Conservation (phyloP, 2,329 filamentous ascomycete species). For the Claviceps lovelessii region DNA sequence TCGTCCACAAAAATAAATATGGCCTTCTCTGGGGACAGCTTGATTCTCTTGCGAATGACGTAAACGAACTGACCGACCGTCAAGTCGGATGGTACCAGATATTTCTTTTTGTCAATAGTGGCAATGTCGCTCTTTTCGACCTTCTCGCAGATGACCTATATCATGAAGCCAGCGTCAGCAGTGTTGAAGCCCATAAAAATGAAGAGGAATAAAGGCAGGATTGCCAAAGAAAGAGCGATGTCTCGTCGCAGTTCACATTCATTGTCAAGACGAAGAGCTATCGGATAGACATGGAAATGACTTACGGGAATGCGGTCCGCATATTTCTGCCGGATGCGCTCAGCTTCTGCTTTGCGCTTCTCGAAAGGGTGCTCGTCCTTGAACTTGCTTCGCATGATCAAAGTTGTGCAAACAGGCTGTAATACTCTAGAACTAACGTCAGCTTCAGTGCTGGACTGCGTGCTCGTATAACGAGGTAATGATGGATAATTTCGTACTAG, state of each 20-base stretch:
- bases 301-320: constrained; percentile 93
- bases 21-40: constrained; percentile 97
- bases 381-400: constrained; percentile 92
- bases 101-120: constrained; percentile 99
- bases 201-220: too few relatives aligned
- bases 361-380: constrained; percentile 99
- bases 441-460: neutral
- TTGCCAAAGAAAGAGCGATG: neutral
- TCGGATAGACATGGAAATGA: constrained; percentile 13
- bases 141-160: constrained; percentile 96
- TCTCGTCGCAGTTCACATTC: neutral
- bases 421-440: neutral
- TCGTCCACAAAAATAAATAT: constrained; percentile 99
- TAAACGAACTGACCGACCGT: constrained; percentile 99
- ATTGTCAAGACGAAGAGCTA: neutral
- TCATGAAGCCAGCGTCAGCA: neutral
- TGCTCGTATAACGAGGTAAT: neutral
- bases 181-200: neutral
- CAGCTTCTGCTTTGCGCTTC: constrained; percentile 99
- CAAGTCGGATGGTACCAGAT: constrained; percentile 90
- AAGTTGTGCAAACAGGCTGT: constrained; percentile 11
- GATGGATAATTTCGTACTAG: neutral
- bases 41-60: constrained; percentile 99
- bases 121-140: constrained; percentile 98
- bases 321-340: constrained; percentile 98